Percentiles rank a stretch among this genome's conserved stretches.
phyloP scores from a whole-genome alignment of 345 rosid species.

The Camelina neglecta region DNA sequence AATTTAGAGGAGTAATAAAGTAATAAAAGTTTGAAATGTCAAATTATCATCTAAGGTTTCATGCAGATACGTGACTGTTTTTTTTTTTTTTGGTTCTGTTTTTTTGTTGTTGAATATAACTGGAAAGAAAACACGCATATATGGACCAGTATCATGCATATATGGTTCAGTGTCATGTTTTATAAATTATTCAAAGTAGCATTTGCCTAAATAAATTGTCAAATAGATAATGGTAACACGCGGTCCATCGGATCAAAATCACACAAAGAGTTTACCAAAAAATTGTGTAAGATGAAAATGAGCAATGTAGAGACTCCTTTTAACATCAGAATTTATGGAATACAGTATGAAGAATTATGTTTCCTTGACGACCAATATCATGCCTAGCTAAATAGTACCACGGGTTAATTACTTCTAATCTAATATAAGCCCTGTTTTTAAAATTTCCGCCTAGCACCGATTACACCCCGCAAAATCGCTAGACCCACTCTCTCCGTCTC shows the following conservation, averaged over 20 bases:
- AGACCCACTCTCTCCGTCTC: too few species aligned
- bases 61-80: neutral
- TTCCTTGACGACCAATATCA: neutral
- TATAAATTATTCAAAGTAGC: too few species aligned
- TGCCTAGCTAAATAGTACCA: neutral
- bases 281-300: neutral
- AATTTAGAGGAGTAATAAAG: neutral
- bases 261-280: neutral
- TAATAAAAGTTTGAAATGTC: neutral
- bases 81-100: too few species aligned
- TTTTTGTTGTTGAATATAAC: neutral
- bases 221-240: too few species aligned
- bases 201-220: too few species aligned
- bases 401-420: neutral
- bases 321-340: neutral
- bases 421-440: neutral
- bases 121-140: neutral
- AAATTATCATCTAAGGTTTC: neutral
- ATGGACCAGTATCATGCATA: neutral
- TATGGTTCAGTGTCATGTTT: neutral
- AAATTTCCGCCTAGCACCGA: too few species aligned
- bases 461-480: too few species aligned
- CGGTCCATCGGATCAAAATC: too few species aligned
- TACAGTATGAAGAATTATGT: neutral
- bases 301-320: neutral